phyloP scores from a whole-genome alignment of 2,329 filamentous ascomycete species.

The Macrophomina phaseolina region DNA sequence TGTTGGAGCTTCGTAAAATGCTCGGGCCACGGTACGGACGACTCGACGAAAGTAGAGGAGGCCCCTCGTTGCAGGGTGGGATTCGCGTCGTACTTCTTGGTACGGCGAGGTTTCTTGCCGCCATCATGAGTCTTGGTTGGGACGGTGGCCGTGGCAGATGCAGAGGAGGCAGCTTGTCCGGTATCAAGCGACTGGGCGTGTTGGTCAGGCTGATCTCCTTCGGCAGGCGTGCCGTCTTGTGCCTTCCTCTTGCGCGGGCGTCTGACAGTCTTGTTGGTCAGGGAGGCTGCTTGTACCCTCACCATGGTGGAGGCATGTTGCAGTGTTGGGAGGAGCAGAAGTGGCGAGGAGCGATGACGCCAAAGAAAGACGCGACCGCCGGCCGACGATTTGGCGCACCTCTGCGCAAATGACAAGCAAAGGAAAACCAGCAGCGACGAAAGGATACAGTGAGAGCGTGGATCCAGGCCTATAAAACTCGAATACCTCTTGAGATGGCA shows the following conservation, averaged over 20 bases:
- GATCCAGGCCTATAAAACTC: neutral
- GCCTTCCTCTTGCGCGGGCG: conserved; percentile 51
- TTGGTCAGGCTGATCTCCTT: conserved; percentile 30
- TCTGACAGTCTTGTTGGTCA: conserved; percentile 51
- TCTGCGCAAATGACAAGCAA: neutral
- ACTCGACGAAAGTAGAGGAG: conserved; percentile 59
- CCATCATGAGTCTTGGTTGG: conserved; percentile 65
- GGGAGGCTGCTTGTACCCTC: conserved; percentile 50
- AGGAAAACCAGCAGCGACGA: too few species aligned
- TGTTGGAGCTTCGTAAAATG: conserved; percentile 74
- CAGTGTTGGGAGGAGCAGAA: neutral
- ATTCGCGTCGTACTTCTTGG: conserved; percentile 45
- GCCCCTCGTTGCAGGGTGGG: conserved; percentile 49
- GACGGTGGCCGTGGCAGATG: conserved; percentile 45
- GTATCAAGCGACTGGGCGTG: conserved; percentile 27
- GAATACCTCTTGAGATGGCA: neutral
- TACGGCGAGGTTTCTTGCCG: conserved; percentile 57
- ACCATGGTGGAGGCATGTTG: conserved; percentile 38
- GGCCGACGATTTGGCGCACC: conserved; percentile 10
- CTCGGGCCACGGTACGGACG: conserved; percentile 72
- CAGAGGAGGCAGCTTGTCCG: conserved; percentile 2
- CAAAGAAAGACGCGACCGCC: conserved; percentile 15
- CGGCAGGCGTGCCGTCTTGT: conserved; percentile 29
- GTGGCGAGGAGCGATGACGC: conserved; percentile 18
- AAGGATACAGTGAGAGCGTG: too few species aligned